phyloP scores from a whole-genome alignment of 2,329 filamentous ascomycete genomes.

The Conoideocrella luteorostrata region DNA sequence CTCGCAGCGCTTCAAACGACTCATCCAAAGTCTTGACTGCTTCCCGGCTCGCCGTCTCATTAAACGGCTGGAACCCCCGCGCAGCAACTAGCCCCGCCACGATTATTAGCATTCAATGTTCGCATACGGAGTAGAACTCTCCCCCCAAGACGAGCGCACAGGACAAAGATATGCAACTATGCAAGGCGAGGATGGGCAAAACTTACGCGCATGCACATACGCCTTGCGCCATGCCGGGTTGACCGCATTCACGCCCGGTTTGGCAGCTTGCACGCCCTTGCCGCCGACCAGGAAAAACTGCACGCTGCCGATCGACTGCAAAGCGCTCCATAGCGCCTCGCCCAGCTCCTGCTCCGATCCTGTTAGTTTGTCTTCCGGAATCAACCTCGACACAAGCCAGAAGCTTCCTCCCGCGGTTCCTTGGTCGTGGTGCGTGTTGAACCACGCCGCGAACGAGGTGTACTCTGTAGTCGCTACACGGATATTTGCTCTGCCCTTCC shows the following conservation, averaged over 20 bases:
- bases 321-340: constrained; percentile 29
- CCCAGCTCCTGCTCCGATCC: constrained; percentile 26
- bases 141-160: too few relatives aligned
- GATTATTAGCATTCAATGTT: too few relatives aligned
- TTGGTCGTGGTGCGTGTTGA: constrained; percentile 27
- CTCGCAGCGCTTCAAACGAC: constrained; percentile 27
- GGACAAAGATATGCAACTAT: too few relatives aligned
- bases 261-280: constrained; percentile 36
- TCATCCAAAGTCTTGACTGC: constrained; percentile 21
- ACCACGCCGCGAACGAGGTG: constrained; percentile 32
- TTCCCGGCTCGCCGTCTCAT: constrained; percentile 21
- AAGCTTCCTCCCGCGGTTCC: constrained; percentile 26
- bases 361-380: constrained; percentile 31
- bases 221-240: constrained; percentile 46
- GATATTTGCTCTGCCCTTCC: constrained; percentile 23
- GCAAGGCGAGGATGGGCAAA: accelerated
- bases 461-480: constrained; percentile 16
- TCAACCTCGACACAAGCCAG: constrained; percentile 37
- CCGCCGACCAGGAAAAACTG: constrained; percentile 37
- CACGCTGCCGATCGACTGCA: constrained; percentile 19
- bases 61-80: constrained; percentile 26
- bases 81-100: too few relatives aligned
- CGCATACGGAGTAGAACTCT: too few relatives aligned
- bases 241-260: constrained; percentile 38
- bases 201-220: constrained; percentile 34